phyloP scores from a whole-genome alignment of 345 rosid species.

The Citrus medica region DNA sequence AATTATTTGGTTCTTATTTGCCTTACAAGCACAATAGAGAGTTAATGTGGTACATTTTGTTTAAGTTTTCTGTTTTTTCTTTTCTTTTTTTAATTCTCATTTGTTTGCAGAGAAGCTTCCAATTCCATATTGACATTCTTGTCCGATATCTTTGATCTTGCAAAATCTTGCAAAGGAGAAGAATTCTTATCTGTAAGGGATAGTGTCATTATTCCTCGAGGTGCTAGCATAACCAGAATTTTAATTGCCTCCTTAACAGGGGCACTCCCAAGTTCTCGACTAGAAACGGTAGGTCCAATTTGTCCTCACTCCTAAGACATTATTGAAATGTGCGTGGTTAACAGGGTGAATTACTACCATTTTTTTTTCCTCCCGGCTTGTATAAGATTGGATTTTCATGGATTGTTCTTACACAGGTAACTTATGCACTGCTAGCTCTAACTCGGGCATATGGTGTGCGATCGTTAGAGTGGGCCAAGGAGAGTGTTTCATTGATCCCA shows the following conservation, averaged over 20 bases:
- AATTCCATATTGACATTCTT: slow-evolving; percentile 90
- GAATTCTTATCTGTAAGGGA: slow-evolving; percentile 66
- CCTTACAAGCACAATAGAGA: background rate
- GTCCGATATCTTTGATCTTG: slow-evolving; percentile 82
- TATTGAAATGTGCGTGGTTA: background rate
- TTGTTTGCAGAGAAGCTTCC: slow-evolving; percentile 81
- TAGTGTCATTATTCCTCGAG: slow-evolving; percentile 74
- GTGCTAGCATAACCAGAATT: slow-evolving; percentile 73
- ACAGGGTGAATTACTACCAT: background rate
- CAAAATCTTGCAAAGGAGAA: slow-evolving; percentile 57
- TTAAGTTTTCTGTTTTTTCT: background rate
- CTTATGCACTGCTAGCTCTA: slow-evolving; percentile 70
- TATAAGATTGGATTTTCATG: background rate
- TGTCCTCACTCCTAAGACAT: background rate
- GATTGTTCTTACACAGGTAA: slow-evolving; percentile 41
- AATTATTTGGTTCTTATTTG: background rate
- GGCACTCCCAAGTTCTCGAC: slow-evolving; percentile 93
- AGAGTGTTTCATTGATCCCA: slow-evolving; percentile 68
- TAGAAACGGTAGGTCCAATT: slow-evolving; percentile 61
- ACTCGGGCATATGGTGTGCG: slow-evolving; percentile 58
- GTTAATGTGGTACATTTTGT: background rate
- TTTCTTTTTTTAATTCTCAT: background rate
- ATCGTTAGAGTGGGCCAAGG: slow-evolving; percentile 82
- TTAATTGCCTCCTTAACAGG: slow-evolving; percentile 87
- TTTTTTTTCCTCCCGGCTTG: background rate